Evolutionary conservation across 306 rosid genomes (phyloP), one percentile per base, ranked within the genome.

Genomic region (Vigna reflexopilosa): DNA sequence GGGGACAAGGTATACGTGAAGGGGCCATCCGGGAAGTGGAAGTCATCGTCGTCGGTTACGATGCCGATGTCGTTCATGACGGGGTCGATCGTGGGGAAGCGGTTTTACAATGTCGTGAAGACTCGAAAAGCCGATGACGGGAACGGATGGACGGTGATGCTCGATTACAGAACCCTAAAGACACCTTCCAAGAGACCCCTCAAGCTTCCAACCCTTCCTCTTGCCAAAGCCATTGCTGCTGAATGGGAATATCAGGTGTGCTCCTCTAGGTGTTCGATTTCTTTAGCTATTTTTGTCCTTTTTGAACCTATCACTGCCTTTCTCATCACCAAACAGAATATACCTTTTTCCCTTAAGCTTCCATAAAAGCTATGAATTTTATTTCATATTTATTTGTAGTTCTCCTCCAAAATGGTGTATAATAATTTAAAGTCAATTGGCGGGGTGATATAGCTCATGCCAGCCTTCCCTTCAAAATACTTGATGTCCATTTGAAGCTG

Each of bases 211-310:
- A 83, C 92, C 70, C 72, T 83, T 38, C 24, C 88, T 45, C 95
- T 93, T 14, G 99, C 99, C 0, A 93, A 91, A 52, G 99, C 98
- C 71, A 88, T 95, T 52, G 86, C 86, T 58, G 86, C 96, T 30
- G 98, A 95, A 83, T 95, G 99, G 98, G 97, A 93, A 47, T 95
- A 91, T 77, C 99, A 95, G 90, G 98, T 91, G 47, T 57, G 76
- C 4, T 38, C 5, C 40, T 65, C 30, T 11, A 3, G 0, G 13
- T 20, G 32, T 24, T 24, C 12, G 6, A 9, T 0, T 5, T 11
- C 11, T 26, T 22, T 7, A 2, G 1, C 14, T 5, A 45, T 11
- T 15, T 50, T 50, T 16, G 55, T 50, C 54, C 2, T 45, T 44
- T 45, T 26, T 26, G 28, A 26, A 26, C 28, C 28, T 26, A 26